Base-by-base conservation (phyloP, 495 filamentous ascomycete species). In the Xylona heveae region DNA sequence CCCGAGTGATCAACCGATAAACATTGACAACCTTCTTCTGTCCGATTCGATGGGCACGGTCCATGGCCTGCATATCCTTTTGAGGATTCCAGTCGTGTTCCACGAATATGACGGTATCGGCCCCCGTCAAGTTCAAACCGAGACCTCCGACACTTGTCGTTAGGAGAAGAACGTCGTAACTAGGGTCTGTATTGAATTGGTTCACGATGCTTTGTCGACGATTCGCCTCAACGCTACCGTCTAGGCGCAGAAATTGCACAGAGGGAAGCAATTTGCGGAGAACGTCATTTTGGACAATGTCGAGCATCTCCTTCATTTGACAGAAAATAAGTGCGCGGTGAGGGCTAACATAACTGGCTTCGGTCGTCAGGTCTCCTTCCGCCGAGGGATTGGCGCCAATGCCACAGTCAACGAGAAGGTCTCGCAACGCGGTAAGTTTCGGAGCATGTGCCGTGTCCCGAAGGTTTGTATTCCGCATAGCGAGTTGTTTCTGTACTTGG, bases 21-120 rank as follows among this genome's bases (percentile, higher is more conserved):
- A 97, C 88, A 48, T 97, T 97, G 36, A 97, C 88, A 13, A 94
- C 85, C 61, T 94, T 94, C 73, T 94, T 94, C 59, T 97, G 88
- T 3, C 88, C 88, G 42, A 97, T 97, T 43, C 88, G 74, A 57
- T 97, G 88, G 6, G 90, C 88, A 29, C 88, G 82, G 47, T 97
- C 88, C 88, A 97, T 97, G 41, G 88, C 88, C 50, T 97, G 88
- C 42, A 97, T 66, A 54, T 97, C 88, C 53, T 92, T 91, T 48
- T 95, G 90, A 20, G 88, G 88, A 47, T 97, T 97, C 88, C 88
- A 97, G 52, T 97, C 88, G 51, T 97, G 88, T 54, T 97, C 88
- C 17, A 97, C 90, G 46, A 97, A 97, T 41, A 95, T 97, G 40
- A 97, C 88, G 0, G 88, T 97, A 54, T 97, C 88, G 6, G 88